Evolutionary conservation across 768 basidiomycete genomes (phyloP), one percentile per base, ranked within the genome.

Genomic region (Suillus luteus): DNA sequence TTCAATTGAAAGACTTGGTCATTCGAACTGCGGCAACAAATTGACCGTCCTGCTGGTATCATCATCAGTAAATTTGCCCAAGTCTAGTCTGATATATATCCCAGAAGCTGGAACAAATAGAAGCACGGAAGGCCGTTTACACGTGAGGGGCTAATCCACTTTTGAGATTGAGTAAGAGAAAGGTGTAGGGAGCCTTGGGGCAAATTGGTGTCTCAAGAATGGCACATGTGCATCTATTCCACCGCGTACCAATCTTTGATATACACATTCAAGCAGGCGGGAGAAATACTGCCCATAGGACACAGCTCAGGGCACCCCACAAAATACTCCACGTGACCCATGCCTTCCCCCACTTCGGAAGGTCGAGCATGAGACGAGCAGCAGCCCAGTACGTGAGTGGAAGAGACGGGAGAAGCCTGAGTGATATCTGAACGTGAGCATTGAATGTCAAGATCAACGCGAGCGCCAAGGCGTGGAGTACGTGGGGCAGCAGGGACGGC

Each of bases 311-410:
- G 2, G 80, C 74, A 4, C 91, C 88, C 95, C 96, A 99, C 0
- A 89, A 65, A 1, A 90, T 71, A 61, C 85, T 87, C 92, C 95
- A 99, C 12, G 75, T 72, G 3, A 95, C 77, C 92, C 95, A 98
- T 51, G 74, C 73, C 49, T 69, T 80, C 3, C 86, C 90, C 71
- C 75, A 80, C 41, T 59, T 62, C 19, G 82, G 84, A 31, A 78
- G 74, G 64, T 83, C 77, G 40, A 86, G 66, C 41, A 90, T 71
- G 22, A 95, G 74, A 75, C 85, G 81, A 4, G 92, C 86, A n/a
- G 90, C 87, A 3, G 86, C 89, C 97, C 96, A 98, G 74, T 93
- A 95, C 1, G 86, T 78, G 55, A 90, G 78, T 0, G 96, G 96
- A 75, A 94, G 82, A 4, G 90, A 85, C 1, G 89, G 83, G 24